These are phyloP conservation scores for Aspergillus taichungensis DNA, from an alignment of 495 filamentous ascomycete genomes.

Conservation along the genomic window DNA sequence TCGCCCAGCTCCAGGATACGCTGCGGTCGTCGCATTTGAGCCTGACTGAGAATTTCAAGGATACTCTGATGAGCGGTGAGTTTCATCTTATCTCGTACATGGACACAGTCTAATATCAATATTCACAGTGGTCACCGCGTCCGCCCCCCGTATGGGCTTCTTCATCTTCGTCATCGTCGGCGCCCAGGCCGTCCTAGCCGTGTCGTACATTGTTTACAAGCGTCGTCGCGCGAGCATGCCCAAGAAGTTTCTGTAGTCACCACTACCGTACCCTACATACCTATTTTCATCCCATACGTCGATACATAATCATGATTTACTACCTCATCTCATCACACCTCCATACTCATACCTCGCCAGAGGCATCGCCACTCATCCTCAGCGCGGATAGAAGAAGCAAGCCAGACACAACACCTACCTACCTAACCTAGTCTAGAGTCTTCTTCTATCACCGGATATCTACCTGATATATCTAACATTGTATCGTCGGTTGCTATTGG, in stretches of 20 bases:
- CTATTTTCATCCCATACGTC: neutral
- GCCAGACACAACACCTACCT: no score
- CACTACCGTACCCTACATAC: neutral
- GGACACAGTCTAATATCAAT: constrained; percentile 5
- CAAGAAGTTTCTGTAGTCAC: constrained; percentile 80
- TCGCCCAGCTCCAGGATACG: constrained; percentile 62
- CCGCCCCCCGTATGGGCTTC: constrained; percentile 57
- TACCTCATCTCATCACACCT: neutral
- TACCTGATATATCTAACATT: neutral
- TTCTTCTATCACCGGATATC: no score
- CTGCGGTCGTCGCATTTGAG: constrained; percentile 64
- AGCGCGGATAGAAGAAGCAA: no score
- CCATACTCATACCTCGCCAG: no score
- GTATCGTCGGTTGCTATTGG: neutral
- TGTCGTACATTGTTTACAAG: constrained; percentile 73
- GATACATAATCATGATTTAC: neutral
- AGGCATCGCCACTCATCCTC: no score
- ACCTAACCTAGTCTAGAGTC: no score
- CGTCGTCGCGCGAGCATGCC: constrained; percentile 61
- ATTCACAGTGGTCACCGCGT: constrained; percentile 47
- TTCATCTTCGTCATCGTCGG: constrained; percentile 68
- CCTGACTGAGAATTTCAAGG: constrained; percentile 46
- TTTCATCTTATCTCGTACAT: neutral
- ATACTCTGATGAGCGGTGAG: constrained; percentile 27
- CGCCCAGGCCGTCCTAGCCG: constrained; percentile 63